Base-by-base conservation (phyloP, 73 alveolate species). In the Tetrahymena elliotti region DNA sequence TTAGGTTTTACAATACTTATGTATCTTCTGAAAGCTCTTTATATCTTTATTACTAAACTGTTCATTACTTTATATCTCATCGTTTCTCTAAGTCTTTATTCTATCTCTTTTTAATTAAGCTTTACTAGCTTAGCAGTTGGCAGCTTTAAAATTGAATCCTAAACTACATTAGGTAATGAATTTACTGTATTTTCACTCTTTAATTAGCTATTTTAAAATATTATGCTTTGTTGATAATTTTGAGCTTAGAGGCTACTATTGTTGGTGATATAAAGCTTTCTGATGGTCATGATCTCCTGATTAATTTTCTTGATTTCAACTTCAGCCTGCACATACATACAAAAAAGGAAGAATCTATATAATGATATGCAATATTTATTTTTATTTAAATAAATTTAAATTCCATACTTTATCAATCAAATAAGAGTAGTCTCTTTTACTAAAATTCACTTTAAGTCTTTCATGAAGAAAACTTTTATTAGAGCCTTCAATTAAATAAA, bases 261-360 rank as follows among this genome's bases (percentile, higher is more conserved):
- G 88, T 68, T 68, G 33, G 38, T 11, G 24, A 68, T 18, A 31
- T 68, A 68, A 24, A 68, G 38, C 36, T 68, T 68, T 68, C 88
- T 68, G 24, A 68, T 31, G 16, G 88, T 6, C 36, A 68, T 68
- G 88, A 68, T 68, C 88, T 68, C 88, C 2, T 68, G 24, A 24
- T 68, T 68, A 11, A 68, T 68, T 31, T 68, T 68, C 36, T 68
- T 68, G 36, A 68, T 68, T 68, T 68, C 88, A 6, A 68, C 88
- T 68, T 68, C 88, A 68, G 88, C 88, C 88, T 68, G 88, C 88
- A 68, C n/a, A n/a, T n/a, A 27, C 88, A 68, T 68, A 68, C 88
- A 68, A 68, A 68, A 68, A 68, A 68, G 88, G 88, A 68, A 68
- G 88, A 68, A 68, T 68, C 88, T 68, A 68, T 68, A 68, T 68